Evolutionary conservation across 495 filamentous ascomycete genomes (phyloP), one percentile per base, ranked within the genome.

Genomic region (Neurospora sp.): DNA sequence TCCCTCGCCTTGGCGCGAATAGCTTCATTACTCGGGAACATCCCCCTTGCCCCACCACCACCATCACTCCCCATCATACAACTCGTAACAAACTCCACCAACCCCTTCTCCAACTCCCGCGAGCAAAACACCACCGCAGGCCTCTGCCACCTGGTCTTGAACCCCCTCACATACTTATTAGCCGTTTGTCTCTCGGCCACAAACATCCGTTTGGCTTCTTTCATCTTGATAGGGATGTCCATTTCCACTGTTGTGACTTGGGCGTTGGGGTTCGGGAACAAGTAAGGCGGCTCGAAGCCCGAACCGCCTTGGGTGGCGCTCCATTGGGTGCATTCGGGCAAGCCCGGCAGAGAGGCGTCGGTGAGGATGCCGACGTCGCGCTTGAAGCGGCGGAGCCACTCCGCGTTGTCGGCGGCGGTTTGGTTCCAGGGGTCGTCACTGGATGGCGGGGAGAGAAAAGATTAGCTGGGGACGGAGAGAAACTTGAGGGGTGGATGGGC

Each of bases 351-450:
- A 11, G 78, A 77, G 5, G 82, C 75, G 31, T 81, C 75, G 0
- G 84, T 81, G 3, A 86, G 79, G 69, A 92, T 82, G 10, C 90
- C 89, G 44, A 83, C 84, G 74, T 90, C 87, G 5, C 89, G 88
- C 78, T 93, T 93, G 78, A 93, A 87, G 44, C 90, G 83, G 73
- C 87, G 86, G 3, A 93, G 85, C 91, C 91, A 93, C 62, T 91
- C 85, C 23, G 86, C 84, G 74, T 93, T 92, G 78, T 93, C 91
- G 44, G 91, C 91, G 14, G 90, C 89, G 0, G 91, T 93, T 80
- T 91, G 89, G 78, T 92, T 92, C 90, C 90, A 92, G 5, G 89
- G 86, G 77, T 92, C 91, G 77, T 90, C 89, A 73, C 85, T 86
- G 72, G 4, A 37, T 35, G 69, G 74, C 27, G 75, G 23, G 81